These are phyloP conservation scores for Pseudogymnoascus pannorum DNA, from an alignment of 2,329 filamentous ascomycete species.

Conservation along the genomic window DNA sequence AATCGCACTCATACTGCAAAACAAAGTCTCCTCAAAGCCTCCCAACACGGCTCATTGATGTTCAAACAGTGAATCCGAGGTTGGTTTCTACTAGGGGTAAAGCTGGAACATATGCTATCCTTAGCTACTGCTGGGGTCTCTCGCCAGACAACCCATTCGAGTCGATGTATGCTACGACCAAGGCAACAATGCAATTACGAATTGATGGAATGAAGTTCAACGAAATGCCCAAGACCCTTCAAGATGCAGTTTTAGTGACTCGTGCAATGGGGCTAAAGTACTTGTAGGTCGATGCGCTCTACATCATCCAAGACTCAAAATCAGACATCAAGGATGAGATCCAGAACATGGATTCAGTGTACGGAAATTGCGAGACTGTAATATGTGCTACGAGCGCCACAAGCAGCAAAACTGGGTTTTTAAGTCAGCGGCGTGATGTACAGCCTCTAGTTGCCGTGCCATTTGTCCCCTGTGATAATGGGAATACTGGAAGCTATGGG, in stretches of 20 bases:
- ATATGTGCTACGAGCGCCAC: background rate
- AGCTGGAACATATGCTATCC: constrained; percentile 18
- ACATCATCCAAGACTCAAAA: background rate
- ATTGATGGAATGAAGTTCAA: background rate
- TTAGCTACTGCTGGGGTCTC: constrained; percentile 25
- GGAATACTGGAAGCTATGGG: background rate
- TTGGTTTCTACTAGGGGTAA: background rate
- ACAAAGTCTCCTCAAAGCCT: background rate
- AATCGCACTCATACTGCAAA: background rate
- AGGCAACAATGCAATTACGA: background rate
- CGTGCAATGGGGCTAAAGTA: background rate
- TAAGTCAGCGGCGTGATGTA: background rate
- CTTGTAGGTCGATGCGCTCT: background rate
- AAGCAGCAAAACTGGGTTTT: background rate
- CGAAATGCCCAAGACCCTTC: background rate
- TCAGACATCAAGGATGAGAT: background rate
- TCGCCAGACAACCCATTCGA: background rate
- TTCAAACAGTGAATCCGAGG: background rate
- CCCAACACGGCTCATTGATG: background rate
- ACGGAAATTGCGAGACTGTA: background rate
- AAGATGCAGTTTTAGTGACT: background rate
- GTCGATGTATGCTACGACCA: background rate
- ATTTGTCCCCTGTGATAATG: background rate
- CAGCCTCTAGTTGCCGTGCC: background rate
- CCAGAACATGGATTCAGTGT: background rate